A percentile compares a stretch with the other conserved stretches of the same genome.
Evolutionary conservation across 2,329 filamentous ascomycete genomes (phyloP).

Genomic region (Myotisia sp.): DNA sequence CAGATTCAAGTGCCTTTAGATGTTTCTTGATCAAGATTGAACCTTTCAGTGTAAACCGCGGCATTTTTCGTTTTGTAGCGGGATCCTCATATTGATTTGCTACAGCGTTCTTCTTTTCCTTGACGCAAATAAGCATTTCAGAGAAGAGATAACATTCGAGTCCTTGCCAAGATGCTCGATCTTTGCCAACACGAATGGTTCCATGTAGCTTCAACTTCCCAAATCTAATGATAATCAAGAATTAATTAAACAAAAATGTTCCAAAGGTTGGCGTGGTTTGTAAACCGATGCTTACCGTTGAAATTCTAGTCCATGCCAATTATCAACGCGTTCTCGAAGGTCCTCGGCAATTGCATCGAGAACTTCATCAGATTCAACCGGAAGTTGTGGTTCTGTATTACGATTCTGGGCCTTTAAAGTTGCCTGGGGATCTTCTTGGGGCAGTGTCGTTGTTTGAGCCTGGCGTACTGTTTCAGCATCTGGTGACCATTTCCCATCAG

Average conservation of each 20-base stretch:
- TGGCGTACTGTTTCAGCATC: constrained; percentile 62
- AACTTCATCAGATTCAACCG: constrained; percentile 54
- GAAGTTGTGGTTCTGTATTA: constrained; percentile 10
- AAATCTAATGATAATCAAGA: constrained; percentile 50
- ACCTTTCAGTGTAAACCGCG: constrained; percentile 80
- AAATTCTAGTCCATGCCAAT: constrained; percentile 96
- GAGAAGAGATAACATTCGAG: constrained; percentile 92
- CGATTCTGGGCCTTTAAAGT: constrained; percentile 27
- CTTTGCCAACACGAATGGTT: constrained; percentile 84
- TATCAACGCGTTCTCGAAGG: constrained; percentile 76
- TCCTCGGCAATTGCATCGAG: constrained; percentile 77
- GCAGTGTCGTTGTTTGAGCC: constrained; percentile 36
- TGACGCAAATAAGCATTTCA: constrained; percentile 98
- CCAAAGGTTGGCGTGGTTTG: constrained; percentile 1
- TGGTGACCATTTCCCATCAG: constrained; percentile 79
- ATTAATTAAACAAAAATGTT: constrained; percentile 4
- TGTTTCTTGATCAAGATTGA: constrained; percentile 98
- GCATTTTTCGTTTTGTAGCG: constrained; percentile 45
- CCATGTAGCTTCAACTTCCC: constrained; percentile 83
- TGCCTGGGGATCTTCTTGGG: constrained; percentile 37
- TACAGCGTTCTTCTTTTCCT: constrained; percentile 66
- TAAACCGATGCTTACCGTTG: constrained; percentile 41
- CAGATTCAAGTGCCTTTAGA: constrained; percentile 70
- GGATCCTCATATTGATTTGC: constrained; percentile 53
- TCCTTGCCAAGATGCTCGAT: constrained; percentile 93